Percentiles rank a stretch among this genome's conserved stretches.
Evolutionary conservation across 225 moss, liverwort and hornwort genomes (phyloP).

Genomic region (Physcomitrium patens): DNA sequence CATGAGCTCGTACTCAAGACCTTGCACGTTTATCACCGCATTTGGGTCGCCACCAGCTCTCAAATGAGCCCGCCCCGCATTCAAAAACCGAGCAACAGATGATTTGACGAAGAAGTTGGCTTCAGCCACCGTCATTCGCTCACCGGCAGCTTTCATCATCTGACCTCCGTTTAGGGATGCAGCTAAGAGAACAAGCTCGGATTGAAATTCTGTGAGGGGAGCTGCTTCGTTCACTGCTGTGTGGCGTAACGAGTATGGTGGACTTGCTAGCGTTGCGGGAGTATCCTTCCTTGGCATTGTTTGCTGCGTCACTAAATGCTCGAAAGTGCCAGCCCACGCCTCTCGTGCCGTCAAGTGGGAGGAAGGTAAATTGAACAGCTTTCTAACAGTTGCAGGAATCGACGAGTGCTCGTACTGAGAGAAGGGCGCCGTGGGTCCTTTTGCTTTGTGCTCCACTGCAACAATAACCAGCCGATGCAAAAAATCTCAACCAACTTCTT

Average conservation of each 20-base stretch:
- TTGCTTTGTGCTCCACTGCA: slow-evolving; percentile 84
- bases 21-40: slow-evolving; percentile 35
- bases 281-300: slow-evolving; percentile 63
- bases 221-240: slow-evolving; percentile 42
- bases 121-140: slow-evolving; percentile 51
- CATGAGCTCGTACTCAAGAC: slow-evolving; percentile 22
- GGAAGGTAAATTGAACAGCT: slow-evolving; percentile 72
- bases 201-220: slow-evolving; percentile 54
- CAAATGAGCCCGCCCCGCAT: slow-evolving; percentile 43
- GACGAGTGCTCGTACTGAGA: slow-evolving; percentile 96
- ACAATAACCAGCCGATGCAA: not conserved
- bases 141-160: slow-evolving; percentile 40
- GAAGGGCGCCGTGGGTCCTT: slow-evolving; percentile 63
- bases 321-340: slow-evolving; percentile 93
- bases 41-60: slow-evolving; percentile 51
- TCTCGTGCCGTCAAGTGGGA: slow-evolving; percentile 77
- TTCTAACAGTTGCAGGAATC: slow-evolving; percentile 83
- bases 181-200: slow-evolving; percentile 54
- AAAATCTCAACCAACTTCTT: too few species aligned
- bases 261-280: slow-evolving; percentile 49
- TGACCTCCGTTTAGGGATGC: slow-evolving; percentile 46
- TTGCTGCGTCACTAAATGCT: slow-evolving; percentile 55
- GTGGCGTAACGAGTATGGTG: slow-evolving; percentile 60
- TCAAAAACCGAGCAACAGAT: slow-evolving; percentile 46
- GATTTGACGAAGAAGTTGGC: slow-evolving; percentile 45